phyloP scores from a whole-genome alignment of 2,329 filamentous ascomycete genomes.

The Hirsutella rhossiliensis region DNA sequence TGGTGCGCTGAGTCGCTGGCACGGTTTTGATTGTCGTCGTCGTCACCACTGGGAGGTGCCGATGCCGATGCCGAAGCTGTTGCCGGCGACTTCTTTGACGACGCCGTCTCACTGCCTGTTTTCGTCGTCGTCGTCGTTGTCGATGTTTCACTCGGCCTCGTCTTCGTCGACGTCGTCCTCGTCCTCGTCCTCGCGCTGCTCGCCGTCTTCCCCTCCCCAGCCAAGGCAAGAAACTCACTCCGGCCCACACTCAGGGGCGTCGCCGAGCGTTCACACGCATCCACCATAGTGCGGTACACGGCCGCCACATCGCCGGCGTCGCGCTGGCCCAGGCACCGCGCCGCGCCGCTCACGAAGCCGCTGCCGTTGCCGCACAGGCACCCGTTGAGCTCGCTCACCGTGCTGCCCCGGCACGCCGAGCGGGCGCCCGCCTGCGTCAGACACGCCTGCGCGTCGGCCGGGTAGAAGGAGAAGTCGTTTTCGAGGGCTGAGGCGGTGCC shows the following conservation, averaged over 20 bases:
- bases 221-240: slow-evolving; percentile 24
- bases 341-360: slow-evolving; percentile 34
- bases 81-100: background rate
- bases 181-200: background rate
- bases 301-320: slow-evolving; percentile 21
- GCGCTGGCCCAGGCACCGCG: slow-evolving; percentile 29
- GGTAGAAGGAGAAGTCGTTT: slow-evolving; percentile 22
- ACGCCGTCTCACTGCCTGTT: background rate
- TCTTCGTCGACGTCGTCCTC: too few species aligned
- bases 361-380: slow-evolving; percentile 39
- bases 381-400: slow-evolving; percentile 27
- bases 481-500: slow-evolving; percentile 11
- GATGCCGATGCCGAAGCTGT: background rate
- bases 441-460: slow-evolving; percentile 23
- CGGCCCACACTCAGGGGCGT: slow-evolving; percentile 30
- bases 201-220: background rate
- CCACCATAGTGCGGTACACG: slow-evolving; percentile 30
- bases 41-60: too few species aligned
- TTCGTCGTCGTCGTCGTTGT: background rate
- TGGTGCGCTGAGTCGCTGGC: too few species aligned
- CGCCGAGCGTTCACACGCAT: slow-evolving; percentile 29
- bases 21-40: too few species aligned
- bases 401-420: slow-evolving; percentile 28
- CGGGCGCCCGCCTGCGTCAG: slow-evolving; percentile 25
- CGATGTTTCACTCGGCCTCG: background rate